Conservation (phyloP, 225 moss, liverwort and hornwort genomes). For the Straminergon stramineum region DNA sequence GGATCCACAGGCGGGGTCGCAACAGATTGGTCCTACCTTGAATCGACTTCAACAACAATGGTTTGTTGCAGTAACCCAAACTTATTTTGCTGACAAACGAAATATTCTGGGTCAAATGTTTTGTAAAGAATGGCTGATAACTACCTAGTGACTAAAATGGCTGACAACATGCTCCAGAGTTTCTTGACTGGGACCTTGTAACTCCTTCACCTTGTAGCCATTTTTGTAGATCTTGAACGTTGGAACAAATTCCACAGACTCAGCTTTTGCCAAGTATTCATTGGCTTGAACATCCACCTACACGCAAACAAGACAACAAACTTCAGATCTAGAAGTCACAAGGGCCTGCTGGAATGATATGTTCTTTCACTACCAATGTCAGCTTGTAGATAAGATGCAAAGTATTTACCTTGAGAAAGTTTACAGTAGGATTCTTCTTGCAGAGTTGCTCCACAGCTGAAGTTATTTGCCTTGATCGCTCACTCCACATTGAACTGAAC, state of each 20-base stretch:
- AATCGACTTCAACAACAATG: conserved; percentile 18
- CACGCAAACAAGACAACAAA: not conserved
- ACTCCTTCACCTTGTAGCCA: conserved; percentile 76
- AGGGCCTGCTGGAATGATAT: not conserved
- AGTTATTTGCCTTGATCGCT: conserved; percentile 30
- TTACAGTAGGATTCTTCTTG: conserved; percentile 39
- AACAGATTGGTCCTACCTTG: conserved; percentile 20
- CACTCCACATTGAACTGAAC: conserved; percentile 46
- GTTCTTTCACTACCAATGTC: not conserved
- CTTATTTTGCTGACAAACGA: conserved; percentile 33
- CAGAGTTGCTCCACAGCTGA: conserved; percentile 36
- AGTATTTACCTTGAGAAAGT: conserved; percentile 33
- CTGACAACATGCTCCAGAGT: conserved; percentile 58
- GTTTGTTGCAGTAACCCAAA: conserved; percentile 19
- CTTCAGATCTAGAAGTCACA: not conserved
- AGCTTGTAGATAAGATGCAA: not conserved
- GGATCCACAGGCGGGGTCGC: not conserved
- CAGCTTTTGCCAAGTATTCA: conserved; percentile 71
- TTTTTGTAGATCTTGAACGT: conserved; percentile 94
- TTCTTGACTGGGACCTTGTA: conserved; percentile 65
- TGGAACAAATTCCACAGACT: conserved; percentile 67
- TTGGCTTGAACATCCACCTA: conserved; percentile 85
- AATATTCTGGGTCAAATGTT: conserved; percentile 32
- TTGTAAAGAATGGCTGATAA: conserved; percentile 27
- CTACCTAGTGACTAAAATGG: conserved; percentile 54